Percentiles rank a stretch among this genome's conserved stretches.
These are phyloP conservation scores for Phytophthora pisi DNA, from an alignment of 352 stramenopile species.

Conservation along the genomic window DNA sequence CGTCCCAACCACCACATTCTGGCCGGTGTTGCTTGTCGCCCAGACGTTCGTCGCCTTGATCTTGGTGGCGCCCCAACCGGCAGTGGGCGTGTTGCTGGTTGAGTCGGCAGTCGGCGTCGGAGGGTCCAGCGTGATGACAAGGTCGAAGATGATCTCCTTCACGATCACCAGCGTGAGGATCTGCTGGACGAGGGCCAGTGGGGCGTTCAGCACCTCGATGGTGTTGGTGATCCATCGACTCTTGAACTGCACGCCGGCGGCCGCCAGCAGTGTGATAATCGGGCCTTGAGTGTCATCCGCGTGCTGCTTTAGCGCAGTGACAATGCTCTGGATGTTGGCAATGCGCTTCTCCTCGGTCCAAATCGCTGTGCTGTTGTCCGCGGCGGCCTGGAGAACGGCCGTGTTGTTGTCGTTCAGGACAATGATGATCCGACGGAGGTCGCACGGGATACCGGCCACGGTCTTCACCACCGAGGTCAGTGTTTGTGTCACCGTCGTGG, in stretches of 20 bases:
- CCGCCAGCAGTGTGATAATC: slow-evolving; percentile 18
- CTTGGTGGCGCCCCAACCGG: slow-evolving; percentile 42
- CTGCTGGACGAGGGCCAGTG: slow-evolving; percentile 23
- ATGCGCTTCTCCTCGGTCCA: slow-evolving; percentile 26
- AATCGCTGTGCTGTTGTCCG: slow-evolving; percentile 18
- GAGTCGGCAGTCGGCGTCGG: slow-evolving; percentile 19
- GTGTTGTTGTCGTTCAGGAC: slow-evolving; percentile 20
- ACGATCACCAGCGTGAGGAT: slow-evolving; percentile 28
- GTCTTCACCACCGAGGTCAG: slow-evolving; percentile 26
- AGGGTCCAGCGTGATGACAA: slow-evolving; percentile 24
- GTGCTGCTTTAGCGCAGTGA: slow-evolving; percentile 26
- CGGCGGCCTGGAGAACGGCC: slow-evolving; percentile 4
- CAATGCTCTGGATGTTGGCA: slow-evolving; percentile 29
- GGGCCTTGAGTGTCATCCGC: slow-evolving; percentile 13
- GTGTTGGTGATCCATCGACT: slow-evolving; percentile 50
- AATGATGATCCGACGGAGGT: slow-evolving; percentile 25
- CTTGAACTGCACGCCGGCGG: slow-evolving; percentile 8
- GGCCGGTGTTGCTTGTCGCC: slow-evolving; percentile 30
- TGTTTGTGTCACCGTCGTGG: background rate
- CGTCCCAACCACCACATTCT: slow-evolving; percentile 42
- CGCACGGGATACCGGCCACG: slow-evolving; percentile 9
- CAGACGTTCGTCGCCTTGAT: slow-evolving; percentile 48
- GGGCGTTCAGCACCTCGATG: slow-evolving; percentile 36
- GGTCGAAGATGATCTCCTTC: slow-evolving; percentile 37
- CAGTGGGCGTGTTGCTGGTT: slow-evolving; percentile 25